Evolutionary conservation across 306 rosid species (phyloP), one percentile per base, ranked within the genome.

Genomic region (Lathyrus tuberosus): DNA sequence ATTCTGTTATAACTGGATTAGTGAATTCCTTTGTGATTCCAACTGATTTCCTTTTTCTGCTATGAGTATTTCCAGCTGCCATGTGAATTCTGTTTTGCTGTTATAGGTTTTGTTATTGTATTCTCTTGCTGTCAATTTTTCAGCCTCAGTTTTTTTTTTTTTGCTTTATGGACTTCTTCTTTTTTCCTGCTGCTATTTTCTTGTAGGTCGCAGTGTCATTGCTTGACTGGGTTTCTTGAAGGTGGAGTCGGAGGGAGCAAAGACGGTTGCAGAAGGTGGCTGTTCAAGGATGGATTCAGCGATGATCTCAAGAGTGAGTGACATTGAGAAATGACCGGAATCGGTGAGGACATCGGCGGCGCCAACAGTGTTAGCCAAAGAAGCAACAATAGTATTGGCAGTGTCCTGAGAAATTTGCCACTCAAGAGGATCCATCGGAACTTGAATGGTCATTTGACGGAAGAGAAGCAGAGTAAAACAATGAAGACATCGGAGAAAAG

Each of bases 401-500:
- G 86, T 83, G 62, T 94, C 98, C 86, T 94, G 95, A 18, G 98
- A 90, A 7, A 94, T 85, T 74, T 90, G 96, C 98, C 98, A 94
- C 79, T 90, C 98, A 2, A 94, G 88, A 15, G 98, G 98, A 79
- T 90, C 98, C 6, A 90, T 95, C 0, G 98, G 98, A 6, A 90
- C 98, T 85, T 72, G 66, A 62, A 94, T 80, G 43, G 83, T 94
- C 78, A 90, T 74, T 41, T 90, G 96, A 46, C 96, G 96, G 64
- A 90, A 94, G 82, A 90, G 96, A 62, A 94, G 57, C 96, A 90
- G 69, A 94, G 94, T 38, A 90, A 90, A 62, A 94, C 97, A 69
- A 94, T 94, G 83, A 94, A 81, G 70, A 94, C 95, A 24, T 94
- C 98, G 64, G 98, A 84, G 67, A 88, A 42, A 15, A 94, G 90